Evolutionary conservation across 257 asterid species (phyloP), one percentile per base, ranked within the genome.

Genomic region (Avicennia marina): DNA sequence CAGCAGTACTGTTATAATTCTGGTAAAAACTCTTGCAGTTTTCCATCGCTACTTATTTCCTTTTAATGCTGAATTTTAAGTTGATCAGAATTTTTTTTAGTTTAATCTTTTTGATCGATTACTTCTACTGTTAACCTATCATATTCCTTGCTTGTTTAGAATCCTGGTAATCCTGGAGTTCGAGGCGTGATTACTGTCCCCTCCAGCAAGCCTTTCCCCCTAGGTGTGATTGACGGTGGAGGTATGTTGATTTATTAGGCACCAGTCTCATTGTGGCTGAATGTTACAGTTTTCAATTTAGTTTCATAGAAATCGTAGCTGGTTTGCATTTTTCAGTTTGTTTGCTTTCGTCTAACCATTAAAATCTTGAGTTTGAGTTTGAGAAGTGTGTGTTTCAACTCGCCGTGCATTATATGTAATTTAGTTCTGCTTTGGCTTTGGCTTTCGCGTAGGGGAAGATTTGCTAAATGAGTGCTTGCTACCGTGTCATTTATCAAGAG

Each of bases 121-220:
- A n/a, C n/a, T n/a, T n/a, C n/a, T n/a, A n/a, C n/a, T n/a, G n/a
- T n/a, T n/a, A n/a, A n/a, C n/a, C n/a, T n/a, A n/a, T n/a, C n/a
- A n/a, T n/a, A n/a, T n/a, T n/a, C n/a, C n/a, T n/a, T n/a, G n/a
- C n/a, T n/a, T n/a, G n/a, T 46, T 54, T 41, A 78, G 85, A 72
- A 69, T 62, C 85, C 81, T 36, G 68, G 58, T 38, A 67, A 49
- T 64, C 72, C 76, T 41, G 89, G 80, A 68, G 74, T 83, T 68
- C 97, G 98, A 32, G 98, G 98, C 12, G 45, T 86, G 36, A 73
- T 91, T 53, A 81, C 84, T 1, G 32, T 80, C 52, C 77, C 86
- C 16, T 34, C 82, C 45, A 38, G 72, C 71, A 69, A 88, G 65
- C 93, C 94, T 19, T 88, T 85, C 53, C 84, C 94, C n/a, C 26